These are phyloP conservation scores for Zizania palustris DNA, from an alignment of 202 grass and related monocot genomes.

Conservation along the genomic window DNA sequence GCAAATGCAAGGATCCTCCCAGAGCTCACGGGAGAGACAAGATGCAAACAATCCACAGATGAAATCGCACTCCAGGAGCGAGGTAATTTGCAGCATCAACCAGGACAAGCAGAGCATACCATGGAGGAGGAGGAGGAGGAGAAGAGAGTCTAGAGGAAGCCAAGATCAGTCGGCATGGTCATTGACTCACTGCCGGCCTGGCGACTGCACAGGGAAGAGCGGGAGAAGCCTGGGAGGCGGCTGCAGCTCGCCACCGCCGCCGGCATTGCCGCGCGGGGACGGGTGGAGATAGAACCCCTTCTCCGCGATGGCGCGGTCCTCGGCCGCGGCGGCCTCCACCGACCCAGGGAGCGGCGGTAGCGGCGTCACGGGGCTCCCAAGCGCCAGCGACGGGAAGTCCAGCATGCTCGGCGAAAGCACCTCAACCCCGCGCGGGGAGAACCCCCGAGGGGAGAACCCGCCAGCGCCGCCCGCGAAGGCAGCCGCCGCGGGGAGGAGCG, in stretches of 20 bases:
- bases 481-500: slow-evolving; percentile 50
- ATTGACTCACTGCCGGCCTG: slow-evolving; percentile 45
- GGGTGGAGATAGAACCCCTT: slow-evolving; percentile 84
- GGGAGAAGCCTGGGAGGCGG: slow-evolving; percentile 74
- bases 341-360: slow-evolving; percentile 65
- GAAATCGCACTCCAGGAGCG: slow-evolving; percentile 36
- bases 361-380: slow-evolving; percentile 90
- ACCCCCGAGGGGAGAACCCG: slow-evolving; percentile 49
- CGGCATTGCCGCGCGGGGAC: slow-evolving; percentile 67
- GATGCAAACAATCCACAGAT: slow-evolving; percentile 47
- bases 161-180: not conserved
- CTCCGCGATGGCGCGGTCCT: slow-evolving; percentile 86
- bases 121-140: slow-evolving; percentile 16
- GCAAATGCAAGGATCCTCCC: slow-evolving; percentile 45
- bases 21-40: slow-evolving; percentile 24
- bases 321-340: slow-evolving; percentile 53
- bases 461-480: slow-evolving; percentile 10
- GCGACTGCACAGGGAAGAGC: slow-evolving; percentile 80
- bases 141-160: not conserved
- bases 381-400: slow-evolving; percentile 74
- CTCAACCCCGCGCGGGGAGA: slow-evolving; percentile 67
- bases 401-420: slow-evolving; percentile 80
- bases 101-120: slow-evolving; percentile 49
- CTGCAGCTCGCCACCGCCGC: slow-evolving; percentile 36
- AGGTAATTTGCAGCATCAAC: slow-evolving; percentile 34